Evolutionary conservation across 192 early-diverging fungal genomes (phyloP).

Genomic region (Coemansia sp.): DNA sequence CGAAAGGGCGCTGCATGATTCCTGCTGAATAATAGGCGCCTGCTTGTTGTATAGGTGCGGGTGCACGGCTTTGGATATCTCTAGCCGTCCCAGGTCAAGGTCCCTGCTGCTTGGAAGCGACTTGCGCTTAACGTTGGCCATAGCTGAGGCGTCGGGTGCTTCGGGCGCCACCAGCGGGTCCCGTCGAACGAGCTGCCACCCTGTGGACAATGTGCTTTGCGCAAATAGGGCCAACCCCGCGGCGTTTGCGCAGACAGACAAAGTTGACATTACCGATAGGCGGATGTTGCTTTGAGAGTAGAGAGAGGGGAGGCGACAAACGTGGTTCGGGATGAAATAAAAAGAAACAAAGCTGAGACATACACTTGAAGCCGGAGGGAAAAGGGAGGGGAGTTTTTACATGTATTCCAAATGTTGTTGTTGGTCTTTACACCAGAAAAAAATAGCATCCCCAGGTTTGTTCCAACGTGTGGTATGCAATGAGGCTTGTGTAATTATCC

Average conservation of each 20-base stretch:
- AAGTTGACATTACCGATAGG: not conserved
- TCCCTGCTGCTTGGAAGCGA: not conserved
- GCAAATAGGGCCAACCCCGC: slow-evolving; percentile 16
- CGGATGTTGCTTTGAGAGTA: not conserved
- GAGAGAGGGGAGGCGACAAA: not conserved
- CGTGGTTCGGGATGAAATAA: not conserved
- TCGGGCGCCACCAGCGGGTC: slow-evolving; percentile 11
- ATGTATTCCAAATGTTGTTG: too few relatives aligned
- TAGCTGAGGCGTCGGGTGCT: not conserved
- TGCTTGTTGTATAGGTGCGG: slow-evolving; percentile 12
- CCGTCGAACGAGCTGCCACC: not conserved
- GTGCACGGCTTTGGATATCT: slow-evolving; percentile 22
- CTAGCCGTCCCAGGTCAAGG: slow-evolving; percentile 5
- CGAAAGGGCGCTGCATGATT: not conserved
- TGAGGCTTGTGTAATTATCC: not conserved
- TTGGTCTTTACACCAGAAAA: too few relatives aligned
- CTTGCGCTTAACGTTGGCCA: not conserved
- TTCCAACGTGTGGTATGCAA: not conserved
- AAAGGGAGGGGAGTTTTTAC: too few relatives aligned
- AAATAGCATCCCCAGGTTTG: too few relatives aligned
- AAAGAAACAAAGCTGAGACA: not conserved
- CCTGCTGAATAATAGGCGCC: not conserved
- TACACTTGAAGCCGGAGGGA: too few relatives aligned
- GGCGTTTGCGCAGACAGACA: slow-evolving; percentile 8
- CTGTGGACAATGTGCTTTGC: not conserved